These are phyloP conservation scores for Phytopythium litorale DNA, from an alignment of 352 stramenopile species.

Conservation along the genomic window DNA sequence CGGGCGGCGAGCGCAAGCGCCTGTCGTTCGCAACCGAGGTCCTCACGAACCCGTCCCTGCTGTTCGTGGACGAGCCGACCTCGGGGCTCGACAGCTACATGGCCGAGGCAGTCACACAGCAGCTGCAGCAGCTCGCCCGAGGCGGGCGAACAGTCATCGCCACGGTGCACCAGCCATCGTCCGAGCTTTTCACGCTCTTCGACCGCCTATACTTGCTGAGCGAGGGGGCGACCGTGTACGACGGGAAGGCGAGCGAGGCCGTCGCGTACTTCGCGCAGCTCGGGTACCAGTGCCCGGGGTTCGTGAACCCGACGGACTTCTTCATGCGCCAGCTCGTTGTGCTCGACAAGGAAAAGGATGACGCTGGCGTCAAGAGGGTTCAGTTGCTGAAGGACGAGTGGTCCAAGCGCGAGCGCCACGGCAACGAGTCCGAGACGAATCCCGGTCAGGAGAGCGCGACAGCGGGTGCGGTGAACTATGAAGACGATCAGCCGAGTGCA, in stretches of 20 bases:
- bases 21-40: slow-evolving; percentile 81
- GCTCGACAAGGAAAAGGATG: slow-evolving; percentile 25
- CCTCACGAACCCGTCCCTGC: slow-evolving; percentile 68
- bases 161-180: slow-evolving; percentile 82
- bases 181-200: slow-evolving; percentile 33
- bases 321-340: slow-evolving; percentile 41
- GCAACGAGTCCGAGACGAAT: too few relatives aligned
- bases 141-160: slow-evolving; percentile 80
- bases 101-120: slow-evolving; percentile 42
- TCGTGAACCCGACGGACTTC: slow-evolving; percentile 34
- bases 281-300: slow-evolving; percentile 26
- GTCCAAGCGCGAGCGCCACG: slow-evolving; percentile 5
- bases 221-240: slow-evolving; percentile 27
- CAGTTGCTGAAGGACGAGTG: slow-evolving; percentile 19
- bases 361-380: slow-evolving; percentile 16
- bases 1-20: slow-evolving; percentile 71
- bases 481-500: not conserved
- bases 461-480: not conserved
- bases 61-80: slow-evolving; percentile 87
- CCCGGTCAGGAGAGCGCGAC: not conserved
- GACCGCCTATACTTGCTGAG: slow-evolving; percentile 31
- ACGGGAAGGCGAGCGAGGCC: slow-evolving; percentile 24
- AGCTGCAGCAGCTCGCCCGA: slow-evolving; percentile 63
- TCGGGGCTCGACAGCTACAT: slow-evolving; percentile 59
- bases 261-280: slow-evolving; percentile 27